Evolutionary conservation across 192 early-diverging fungal species (phyloP).

Genomic region (Coemansia nantahalensis): DNA sequence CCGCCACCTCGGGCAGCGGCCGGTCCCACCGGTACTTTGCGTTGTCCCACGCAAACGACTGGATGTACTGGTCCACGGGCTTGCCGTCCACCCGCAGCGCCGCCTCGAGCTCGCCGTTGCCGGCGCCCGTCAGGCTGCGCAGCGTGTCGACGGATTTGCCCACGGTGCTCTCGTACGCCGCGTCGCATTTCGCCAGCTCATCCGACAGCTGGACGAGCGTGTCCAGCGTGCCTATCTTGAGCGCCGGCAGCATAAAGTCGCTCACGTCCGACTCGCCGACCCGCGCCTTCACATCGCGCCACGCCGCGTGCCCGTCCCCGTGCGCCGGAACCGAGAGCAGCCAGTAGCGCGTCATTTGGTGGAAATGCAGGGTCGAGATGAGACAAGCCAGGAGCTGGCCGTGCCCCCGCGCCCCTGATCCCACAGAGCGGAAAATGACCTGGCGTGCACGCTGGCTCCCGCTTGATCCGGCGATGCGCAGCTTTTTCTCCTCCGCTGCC

Average conservation of each 20-base stretch:
- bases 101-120: slow-evolving; percentile 5
- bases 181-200: slow-evolving; percentile 87
- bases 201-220: slow-evolving; percentile 91
- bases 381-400: no score
- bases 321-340: slow-evolving; percentile 86
- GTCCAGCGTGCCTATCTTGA: slow-evolving; percentile 89
- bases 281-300: slow-evolving; percentile 36
- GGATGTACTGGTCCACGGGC: slow-evolving; percentile 82
- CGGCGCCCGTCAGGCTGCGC: slow-evolving; percentile 54
- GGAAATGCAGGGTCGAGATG: no score
- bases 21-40: slow-evolving; percentile 96
- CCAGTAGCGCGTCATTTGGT: slow-evolving; percentile 59
- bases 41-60: slow-evolving; percentile 91
- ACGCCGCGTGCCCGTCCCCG: slow-evolving; percentile 61
- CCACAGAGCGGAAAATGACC: no score
- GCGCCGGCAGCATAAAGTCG: slow-evolving; percentile 83
- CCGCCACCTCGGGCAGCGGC: slow-evolving; percentile 78
- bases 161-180: slow-evolving; percentile 66
- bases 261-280: slow-evolving; percentile 78
- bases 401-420: no score
- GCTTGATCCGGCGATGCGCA: not conserved
- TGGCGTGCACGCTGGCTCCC: not conserved
- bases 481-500: not conserved
- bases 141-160: slow-evolving; percentile 88
- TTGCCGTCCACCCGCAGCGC: slow-evolving; percentile 47